Evolutionary conservation across 2,329 filamentous ascomycete species (phyloP).

Genomic region (Coniochaeta hoffmannii): DNA sequence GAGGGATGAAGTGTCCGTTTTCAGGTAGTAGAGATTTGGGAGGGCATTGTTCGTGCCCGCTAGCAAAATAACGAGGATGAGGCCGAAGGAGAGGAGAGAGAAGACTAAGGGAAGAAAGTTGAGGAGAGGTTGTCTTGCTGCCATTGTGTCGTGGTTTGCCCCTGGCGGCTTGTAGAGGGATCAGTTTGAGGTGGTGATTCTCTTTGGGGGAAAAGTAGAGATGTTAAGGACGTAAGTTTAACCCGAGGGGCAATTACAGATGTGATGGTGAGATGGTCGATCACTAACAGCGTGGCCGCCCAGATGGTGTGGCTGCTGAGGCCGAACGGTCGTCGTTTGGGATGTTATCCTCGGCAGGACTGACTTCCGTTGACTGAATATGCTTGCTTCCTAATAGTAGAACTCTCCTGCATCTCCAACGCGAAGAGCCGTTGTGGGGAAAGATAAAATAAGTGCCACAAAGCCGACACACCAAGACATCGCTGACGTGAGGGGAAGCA

Average conservation of each 20-base stretch:
- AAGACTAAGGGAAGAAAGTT: slow-evolving; percentile 13
- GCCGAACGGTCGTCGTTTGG: too few relatives aligned
- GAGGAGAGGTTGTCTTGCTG: slow-evolving; percentile 5
- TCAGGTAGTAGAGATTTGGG: slow-evolving; percentile 22
- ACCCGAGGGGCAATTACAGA: too few relatives aligned
- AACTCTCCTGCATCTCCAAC: background rate
- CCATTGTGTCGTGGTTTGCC: background rate
- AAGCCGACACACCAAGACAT: background rate
- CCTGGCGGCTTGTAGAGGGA: too few relatives aligned
- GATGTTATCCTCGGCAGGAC: background rate
- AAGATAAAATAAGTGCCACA: background rate
- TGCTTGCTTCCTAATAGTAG: too few relatives aligned
- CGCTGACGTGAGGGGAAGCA: background rate
- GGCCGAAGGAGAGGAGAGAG: slow-evolving; percentile 16
- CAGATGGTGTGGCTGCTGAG: too few relatives aligned
- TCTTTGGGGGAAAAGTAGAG: too few relatives aligned
- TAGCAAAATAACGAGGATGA: slow-evolving; percentile 20
- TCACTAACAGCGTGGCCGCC: too few relatives aligned
- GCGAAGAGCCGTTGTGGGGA: background rate
- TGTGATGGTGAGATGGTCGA: too few relatives aligned
- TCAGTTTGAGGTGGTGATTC: background rate
- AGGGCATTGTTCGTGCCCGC: slow-evolving; percentile 16
- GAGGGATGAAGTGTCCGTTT: slow-evolving; percentile 22
- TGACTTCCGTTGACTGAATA: background rate
- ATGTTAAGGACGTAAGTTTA: too few relatives aligned